Evolutionary conservation across 148 eudicot genomes (phyloP).

Genomic region (Amaranthus cruentus): DNA sequence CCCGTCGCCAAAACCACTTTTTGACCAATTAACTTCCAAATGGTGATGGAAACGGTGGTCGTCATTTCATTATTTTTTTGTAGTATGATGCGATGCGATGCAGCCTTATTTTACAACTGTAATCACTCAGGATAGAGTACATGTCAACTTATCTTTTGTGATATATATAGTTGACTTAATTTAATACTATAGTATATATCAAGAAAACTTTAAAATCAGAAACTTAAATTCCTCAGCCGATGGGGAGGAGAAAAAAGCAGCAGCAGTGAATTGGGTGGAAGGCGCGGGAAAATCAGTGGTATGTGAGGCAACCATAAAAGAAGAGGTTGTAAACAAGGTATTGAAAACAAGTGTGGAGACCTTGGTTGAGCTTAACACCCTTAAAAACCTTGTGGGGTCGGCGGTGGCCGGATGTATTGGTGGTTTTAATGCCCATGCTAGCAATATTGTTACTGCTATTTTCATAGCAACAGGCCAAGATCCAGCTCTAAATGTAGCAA

Average conservation of each 20-base stretch:
- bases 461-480: slow-evolving; percentile 65
- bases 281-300: slow-evolving; percentile 66
- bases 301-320: slow-evolving; percentile 51
- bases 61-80: no score
- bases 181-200: no score
- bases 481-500: slow-evolving; percentile 61
- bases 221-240: no score
- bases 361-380: slow-evolving; percentile 59
- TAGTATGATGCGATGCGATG: no score
- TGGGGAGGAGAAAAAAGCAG: slow-evolving; percentile 44
- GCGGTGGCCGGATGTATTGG: slow-evolving; percentile 61
- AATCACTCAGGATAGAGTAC: no score
- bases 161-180: no score
- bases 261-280: slow-evolving; percentile 67
- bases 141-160: no score
- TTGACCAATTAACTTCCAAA: no score
- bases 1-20: no score
- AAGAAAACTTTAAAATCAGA: no score
- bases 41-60: no score
- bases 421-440: slow-evolving; percentile 65
- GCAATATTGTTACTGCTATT: slow-evolving; percentile 53
- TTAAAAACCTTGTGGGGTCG: slow-evolving; percentile 55
- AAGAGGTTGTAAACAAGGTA: slow-evolving; percentile 45
- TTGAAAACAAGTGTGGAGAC: slow-evolving; percentile 43
- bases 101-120: no score